Evolutionary conservation across 352 stramenopile species (phyloP).

Genomic region (Pythium coloratum): DNA sequence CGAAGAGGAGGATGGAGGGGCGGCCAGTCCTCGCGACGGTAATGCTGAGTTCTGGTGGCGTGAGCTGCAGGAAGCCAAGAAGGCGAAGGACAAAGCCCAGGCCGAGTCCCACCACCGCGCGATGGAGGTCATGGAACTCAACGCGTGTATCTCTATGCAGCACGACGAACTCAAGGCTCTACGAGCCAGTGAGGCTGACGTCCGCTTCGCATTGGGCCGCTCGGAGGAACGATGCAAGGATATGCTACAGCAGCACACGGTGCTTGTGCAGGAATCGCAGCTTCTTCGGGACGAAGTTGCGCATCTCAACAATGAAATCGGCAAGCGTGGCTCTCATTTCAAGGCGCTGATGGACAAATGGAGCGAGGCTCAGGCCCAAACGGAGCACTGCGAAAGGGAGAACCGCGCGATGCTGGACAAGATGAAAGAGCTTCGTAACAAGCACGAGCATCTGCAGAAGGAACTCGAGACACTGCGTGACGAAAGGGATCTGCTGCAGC

Average conservation of each 20-base stretch:
- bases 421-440: slow-evolving; percentile 46
- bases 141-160: slow-evolving; percentile 76
- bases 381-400: slow-evolving; percentile 57
- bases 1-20: neutral
- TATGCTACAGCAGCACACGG: slow-evolving; percentile 44
- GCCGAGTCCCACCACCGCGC: slow-evolving; percentile 54
- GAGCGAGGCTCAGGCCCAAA: slow-evolving; percentile 64
- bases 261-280: slow-evolving; percentile 53
- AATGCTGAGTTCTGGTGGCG: slow-evolving; percentile 48
- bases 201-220: slow-evolving; percentile 37
- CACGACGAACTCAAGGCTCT: slow-evolving; percentile 67
- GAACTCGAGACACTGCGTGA: slow-evolving; percentile 50
- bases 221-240: slow-evolving; percentile 50
- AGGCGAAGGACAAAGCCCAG: slow-evolving; percentile 53
- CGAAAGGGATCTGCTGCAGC: slow-evolving; percentile 64
- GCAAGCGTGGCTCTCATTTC: slow-evolving; percentile 55
- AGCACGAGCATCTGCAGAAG: slow-evolving; percentile 34
- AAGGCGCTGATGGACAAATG: slow-evolving; percentile 74
- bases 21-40: slow-evolving; percentile 27
- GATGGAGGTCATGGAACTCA: slow-evolving; percentile 69
- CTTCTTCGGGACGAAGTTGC: slow-evolving; percentile 54
- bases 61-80: slow-evolving; percentile 58
- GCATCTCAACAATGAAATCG: slow-evolving; percentile 54
- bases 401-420: slow-evolving; percentile 50
- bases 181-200: slow-evolving; percentile 38